These are phyloP conservation scores for Geotrichum ghanense DNA, from an alignment of 805 yeast genomes.

Conservation along the genomic window DNA sequence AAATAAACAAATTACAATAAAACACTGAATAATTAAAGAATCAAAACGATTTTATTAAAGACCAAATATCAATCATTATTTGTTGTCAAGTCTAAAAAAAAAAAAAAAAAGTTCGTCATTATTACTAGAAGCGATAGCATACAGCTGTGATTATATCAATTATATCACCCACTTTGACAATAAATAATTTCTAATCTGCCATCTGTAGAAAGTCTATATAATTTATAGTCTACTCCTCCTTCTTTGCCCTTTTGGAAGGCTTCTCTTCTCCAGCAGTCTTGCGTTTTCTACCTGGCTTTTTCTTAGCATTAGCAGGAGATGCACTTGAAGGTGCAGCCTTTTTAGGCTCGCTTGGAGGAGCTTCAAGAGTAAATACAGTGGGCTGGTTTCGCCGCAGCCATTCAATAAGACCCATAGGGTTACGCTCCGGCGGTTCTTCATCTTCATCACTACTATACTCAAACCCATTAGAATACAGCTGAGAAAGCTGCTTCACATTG, in stretches of 20 bases:
- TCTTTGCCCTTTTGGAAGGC: conserved; percentile 1
- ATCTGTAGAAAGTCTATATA: no score
- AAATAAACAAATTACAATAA: no score
- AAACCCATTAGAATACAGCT: conserved; percentile 1
- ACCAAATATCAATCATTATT: no score
- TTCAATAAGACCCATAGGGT: conserved; percentile 12
- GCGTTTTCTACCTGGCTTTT: conserved; percentile 1
- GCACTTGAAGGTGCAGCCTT: neutral
- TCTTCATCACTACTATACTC: conserved; percentile 12
- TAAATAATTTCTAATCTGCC: no score
- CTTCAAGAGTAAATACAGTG: conserved; percentile 6
- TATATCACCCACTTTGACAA: no score
- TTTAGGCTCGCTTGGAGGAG: neutral
- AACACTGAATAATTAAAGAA: no score
- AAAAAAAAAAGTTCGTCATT: no score
- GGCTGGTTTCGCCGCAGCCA: conserved; percentile 15
- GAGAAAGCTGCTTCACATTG: neutral
- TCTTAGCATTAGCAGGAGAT: neutral
- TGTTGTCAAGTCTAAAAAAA: no score
- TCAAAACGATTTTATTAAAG: no score
- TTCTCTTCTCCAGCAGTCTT: neutral
- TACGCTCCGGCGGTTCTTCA: conserved; percentile 5
- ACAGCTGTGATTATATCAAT: no score
- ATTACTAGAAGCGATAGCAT: no score
- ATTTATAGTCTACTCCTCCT: conserved; percentile 1